Conservation (phyloP, 495 filamentous ascomycete genomes). For the Tuber melanosporum region DNA sequence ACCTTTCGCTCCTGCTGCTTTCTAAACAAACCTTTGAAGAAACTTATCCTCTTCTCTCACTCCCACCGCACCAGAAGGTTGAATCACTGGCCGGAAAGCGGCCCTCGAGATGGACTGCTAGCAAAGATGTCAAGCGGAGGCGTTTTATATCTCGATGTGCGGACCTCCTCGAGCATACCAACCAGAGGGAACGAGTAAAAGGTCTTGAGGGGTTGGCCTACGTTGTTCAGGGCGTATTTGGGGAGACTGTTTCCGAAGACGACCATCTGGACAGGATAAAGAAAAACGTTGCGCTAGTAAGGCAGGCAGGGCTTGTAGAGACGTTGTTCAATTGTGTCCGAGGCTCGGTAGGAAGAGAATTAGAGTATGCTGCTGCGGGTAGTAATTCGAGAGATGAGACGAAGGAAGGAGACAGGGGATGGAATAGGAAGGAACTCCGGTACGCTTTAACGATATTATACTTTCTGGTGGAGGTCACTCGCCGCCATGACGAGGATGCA, state of each 20-base stretch:
- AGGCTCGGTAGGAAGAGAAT: slow-evolving; percentile 38
- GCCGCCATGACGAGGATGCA: slow-evolving; percentile 42
- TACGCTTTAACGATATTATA: slow-evolving; percentile 64
- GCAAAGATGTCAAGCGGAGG: slow-evolving; percentile 46
- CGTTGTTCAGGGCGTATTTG: slow-evolving; percentile 51
- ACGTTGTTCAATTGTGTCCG: slow-evolving; percentile 57
- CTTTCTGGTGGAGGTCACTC: slow-evolving; percentile 61
- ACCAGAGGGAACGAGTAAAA: slow-evolving; percentile 53
- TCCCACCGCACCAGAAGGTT: slow-evolving; percentile 22
- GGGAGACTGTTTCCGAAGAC: slow-evolving; percentile 49
- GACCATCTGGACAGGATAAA: slow-evolving; percentile 66
- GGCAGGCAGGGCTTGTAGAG: slow-evolving; percentile 55
- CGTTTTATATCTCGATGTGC: slow-evolving; percentile 47
- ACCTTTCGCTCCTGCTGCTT: slow-evolving; percentile 55
- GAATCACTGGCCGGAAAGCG: slow-evolving; percentile 26
- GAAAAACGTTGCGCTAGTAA: slow-evolving; percentile 54
- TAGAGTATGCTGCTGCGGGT: slow-evolving; percentile 25
- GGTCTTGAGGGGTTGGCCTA: slow-evolving; percentile 73
- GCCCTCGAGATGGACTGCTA: slow-evolving; percentile 50
- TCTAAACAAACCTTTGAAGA: slow-evolving; percentile 66
- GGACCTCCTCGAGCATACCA: slow-evolving; percentile 46
- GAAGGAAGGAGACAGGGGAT: slow-evolving; percentile 39
- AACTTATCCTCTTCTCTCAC: slow-evolving; percentile 45
- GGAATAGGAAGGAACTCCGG: slow-evolving; percentile 50
- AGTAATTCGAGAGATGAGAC: slow-evolving; percentile 23